phyloP scores from a whole-genome alignment of 192 early-diverging fungal species.

The Mortierella claussenii region DNA sequence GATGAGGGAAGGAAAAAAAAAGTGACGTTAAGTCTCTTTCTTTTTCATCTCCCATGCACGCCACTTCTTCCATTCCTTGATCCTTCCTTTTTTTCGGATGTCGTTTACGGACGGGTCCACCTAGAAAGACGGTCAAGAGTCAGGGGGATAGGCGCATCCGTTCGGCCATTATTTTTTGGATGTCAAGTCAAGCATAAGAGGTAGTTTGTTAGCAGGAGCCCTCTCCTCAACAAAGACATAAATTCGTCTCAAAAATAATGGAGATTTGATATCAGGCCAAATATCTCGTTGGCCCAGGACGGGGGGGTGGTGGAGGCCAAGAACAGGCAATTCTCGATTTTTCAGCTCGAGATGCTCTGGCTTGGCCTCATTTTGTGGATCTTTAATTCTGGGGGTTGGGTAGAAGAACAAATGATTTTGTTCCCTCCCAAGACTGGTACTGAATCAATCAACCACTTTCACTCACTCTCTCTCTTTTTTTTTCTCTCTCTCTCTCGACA shows the following conservation, averaged over 20 bases:
- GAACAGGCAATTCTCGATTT: conserved; percentile 35
- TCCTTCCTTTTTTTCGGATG: no score
- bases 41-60: no score
- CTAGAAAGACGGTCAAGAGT: no score
- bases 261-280: conserved; percentile 53
- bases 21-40: no score
- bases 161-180: no score
- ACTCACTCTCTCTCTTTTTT: conserved; percentile 9
- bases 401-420: background rate
- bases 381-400: conserved; percentile 44
- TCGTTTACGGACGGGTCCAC: no score
- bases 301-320: conserved; percentile 16
- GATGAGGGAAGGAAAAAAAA: no score
- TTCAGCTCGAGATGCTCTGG: conserved; percentile 47
- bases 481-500: conserved; percentile 19
- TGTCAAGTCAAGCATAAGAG: no score
- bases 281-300: conserved; percentile 53
- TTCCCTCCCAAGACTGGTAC: no score
- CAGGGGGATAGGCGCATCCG: no score
- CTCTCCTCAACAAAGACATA: conserved; percentile 54
- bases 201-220: conserved; percentile 50
- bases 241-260: conserved; percentile 29
- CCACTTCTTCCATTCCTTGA: no score
- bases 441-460: no score
- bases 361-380: conserved; percentile 30